A percentile compares a stretch with the other conserved stretches of the same genome.
Evolutionary conservation across 2,329 filamentous ascomycete genomes (phyloP).

Genomic region (Trichoderma sp.): DNA sequence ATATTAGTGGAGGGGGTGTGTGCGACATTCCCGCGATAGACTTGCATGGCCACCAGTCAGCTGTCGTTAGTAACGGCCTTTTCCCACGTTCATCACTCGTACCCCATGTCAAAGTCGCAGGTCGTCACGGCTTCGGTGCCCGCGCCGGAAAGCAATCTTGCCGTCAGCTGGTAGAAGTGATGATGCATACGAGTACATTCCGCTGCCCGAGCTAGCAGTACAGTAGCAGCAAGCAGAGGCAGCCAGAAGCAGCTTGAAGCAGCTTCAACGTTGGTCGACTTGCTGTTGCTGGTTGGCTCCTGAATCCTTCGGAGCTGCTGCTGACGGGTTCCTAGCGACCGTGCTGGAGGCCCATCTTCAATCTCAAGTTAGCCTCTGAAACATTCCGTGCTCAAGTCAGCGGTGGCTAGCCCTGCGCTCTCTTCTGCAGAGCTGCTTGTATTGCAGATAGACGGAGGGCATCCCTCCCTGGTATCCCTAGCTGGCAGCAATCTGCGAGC

Average conservation of each 20-base stretch:
- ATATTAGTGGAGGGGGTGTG: constrained; percentile 15
- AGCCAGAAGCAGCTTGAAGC: neutral
- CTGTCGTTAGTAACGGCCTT: constrained; percentile 10
- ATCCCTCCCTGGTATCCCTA: neutral
- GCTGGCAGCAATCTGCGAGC: neutral
- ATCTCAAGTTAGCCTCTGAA: constrained; percentile 10
- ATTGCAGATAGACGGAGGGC: constrained; percentile 1
- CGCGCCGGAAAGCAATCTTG: neutral
- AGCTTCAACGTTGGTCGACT: neutral
- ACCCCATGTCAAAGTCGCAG: neutral
- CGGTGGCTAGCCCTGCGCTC: constrained; percentile 5
- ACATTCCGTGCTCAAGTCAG: constrained; percentile 19
- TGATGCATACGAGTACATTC: neutral
- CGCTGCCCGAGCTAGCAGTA: neutral
- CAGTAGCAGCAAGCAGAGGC: neutral
- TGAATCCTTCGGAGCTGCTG: constrained; percentile 13
- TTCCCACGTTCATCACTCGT: constrained; percentile 11
- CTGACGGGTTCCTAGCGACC: neutral
- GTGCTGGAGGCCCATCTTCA: neutral
- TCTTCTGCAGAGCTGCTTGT: neutral
- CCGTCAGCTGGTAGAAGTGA: neutral
- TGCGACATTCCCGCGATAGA: constrained; percentile 17
- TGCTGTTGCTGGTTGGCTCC: constrained; percentile 6
- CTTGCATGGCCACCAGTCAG: constrained; percentile 18
- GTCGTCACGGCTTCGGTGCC: neutral